phyloP scores from a whole-genome alignment of 306 rosid species.

The Prunus mira region DNA sequence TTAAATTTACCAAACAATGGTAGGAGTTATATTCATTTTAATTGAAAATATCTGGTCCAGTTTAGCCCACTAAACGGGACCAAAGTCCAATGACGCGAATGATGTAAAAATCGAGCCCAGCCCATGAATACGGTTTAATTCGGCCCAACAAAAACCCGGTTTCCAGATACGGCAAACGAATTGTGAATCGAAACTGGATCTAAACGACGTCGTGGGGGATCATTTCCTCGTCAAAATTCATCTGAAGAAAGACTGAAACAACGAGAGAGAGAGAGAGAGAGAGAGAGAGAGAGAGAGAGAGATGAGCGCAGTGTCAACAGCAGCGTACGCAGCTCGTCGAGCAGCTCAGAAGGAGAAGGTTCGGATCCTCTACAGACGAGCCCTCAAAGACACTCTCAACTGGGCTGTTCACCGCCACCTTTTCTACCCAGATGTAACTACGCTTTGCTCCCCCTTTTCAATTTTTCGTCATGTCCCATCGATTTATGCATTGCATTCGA shows the following conservation, averaged over 20 bases:
- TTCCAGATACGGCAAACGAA: not conserved
- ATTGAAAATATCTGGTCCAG: too few species aligned
- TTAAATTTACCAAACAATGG: fast-evolving
- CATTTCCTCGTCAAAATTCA: not conserved
- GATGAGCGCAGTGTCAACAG: constrained; percentile 51
- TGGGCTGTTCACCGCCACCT: constrained; percentile 99
- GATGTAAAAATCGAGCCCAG: too few species aligned
- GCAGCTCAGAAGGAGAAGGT: constrained; percentile 96
- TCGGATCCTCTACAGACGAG: constrained; percentile 86
- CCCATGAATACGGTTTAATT: too few species aligned
- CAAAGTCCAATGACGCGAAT: too few species aligned
- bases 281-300: constrained; percentile 22
- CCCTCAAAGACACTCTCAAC: constrained; percentile 90
- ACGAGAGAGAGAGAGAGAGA: constrained; percentile 3
- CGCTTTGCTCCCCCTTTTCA: not conserved
- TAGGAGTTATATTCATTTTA: too few species aligned
- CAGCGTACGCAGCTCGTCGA: constrained; percentile 71
- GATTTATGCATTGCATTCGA: not conserved
- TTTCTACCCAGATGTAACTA: constrained; percentile 71
- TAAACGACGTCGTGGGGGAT: not conserved
- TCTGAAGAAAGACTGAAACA: not conserved
- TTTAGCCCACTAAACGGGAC: too few species aligned
- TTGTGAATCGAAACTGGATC: too few species aligned
- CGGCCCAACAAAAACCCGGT: not conserved
- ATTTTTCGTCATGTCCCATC: not conserved